Percentiles rank a stretch among this genome's conserved stretches.
phyloP scores from a whole-genome alignment of 2,329 filamentous ascomycete genomes.

The Talaromyces amestolkiae region DNA sequence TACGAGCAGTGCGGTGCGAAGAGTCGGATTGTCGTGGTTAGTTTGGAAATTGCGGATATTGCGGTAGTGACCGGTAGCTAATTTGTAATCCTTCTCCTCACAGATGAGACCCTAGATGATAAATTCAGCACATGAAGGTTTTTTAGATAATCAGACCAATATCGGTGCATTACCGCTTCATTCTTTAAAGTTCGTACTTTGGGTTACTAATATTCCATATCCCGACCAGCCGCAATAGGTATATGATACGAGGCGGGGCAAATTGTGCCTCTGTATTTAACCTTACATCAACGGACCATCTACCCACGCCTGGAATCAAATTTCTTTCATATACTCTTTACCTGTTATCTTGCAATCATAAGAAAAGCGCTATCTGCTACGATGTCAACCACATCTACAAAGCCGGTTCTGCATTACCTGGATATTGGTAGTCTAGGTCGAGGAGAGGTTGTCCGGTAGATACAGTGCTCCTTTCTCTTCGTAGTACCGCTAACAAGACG shows the following conservation, averaged over 20 bases:
- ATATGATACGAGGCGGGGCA: not conserved
- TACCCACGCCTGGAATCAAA: not conserved
- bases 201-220: not conserved
- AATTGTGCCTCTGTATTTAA: not conserved
- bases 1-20: not conserved
- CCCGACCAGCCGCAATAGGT: not conserved
- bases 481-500: not conserved
- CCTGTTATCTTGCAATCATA: not conserved
- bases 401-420: constrained; percentile 9
- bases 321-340: not conserved
- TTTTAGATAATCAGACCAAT: not conserved
- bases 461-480: not conserved
- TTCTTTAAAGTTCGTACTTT: not conserved
- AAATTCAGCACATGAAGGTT: not conserved
- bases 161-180: not conserved
- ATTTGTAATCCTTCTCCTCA: not conserved
- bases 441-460: constrained; percentile 4
- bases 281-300: not conserved
- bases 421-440: constrained; percentile 5
- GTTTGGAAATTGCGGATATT: not conserved
- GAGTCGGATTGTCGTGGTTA: not conserved
- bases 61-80: not conserved
- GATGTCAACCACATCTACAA: not conserved
- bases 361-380: not conserved
- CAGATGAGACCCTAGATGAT: not conserved